These are phyloP conservation scores for Stephania yunnanensis DNA, from an alignment of 164 flowering plant species.

Conservation along the genomic window DNA sequence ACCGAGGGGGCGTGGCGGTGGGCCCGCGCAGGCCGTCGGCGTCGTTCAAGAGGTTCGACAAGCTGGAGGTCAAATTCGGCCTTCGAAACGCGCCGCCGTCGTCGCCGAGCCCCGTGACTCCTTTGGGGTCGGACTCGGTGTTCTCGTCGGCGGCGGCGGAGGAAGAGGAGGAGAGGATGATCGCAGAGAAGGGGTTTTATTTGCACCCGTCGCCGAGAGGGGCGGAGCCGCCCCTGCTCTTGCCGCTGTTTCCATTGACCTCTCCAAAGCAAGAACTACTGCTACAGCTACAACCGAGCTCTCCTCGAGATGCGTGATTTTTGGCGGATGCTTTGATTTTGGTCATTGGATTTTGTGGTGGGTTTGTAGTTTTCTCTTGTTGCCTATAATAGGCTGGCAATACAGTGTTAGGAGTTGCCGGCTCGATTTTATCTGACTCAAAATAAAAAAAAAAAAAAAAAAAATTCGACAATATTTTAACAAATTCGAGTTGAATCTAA, in stretches of 20 bases:
- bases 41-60: constrained; percentile 44
- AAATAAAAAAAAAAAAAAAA: too few species aligned
- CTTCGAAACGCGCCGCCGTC: constrained; percentile 12
- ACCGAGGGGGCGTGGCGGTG: constrained; percentile 16
- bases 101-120: constrained; percentile 41
- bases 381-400: too few species aligned
- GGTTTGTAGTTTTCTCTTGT: too few species aligned
- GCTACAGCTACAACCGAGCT: neutral
- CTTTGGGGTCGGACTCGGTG: constrained; percentile 26
- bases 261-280: constrained; percentile 29
- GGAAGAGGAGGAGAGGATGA: constrained; percentile 39
- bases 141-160: constrained; percentile 27
- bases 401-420: too few species aligned
- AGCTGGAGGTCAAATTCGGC: constrained; percentile 44
- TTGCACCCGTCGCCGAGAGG: constrained; percentile 47
- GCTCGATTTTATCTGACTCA: too few species aligned
- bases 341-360: neutral
- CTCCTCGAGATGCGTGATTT: neutral
- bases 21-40: constrained; percentile 39
- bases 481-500: too few species aligned
- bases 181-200: constrained; percentile 43
- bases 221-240: constrained; percentile 40
- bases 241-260: constrained; percentile 40
- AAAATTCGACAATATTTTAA: too few species aligned
- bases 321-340: neutral